Evolutionary conservation across 805 yeast species (phyloP).

Genomic region (Zygosaccharomyces bailii): DNA sequence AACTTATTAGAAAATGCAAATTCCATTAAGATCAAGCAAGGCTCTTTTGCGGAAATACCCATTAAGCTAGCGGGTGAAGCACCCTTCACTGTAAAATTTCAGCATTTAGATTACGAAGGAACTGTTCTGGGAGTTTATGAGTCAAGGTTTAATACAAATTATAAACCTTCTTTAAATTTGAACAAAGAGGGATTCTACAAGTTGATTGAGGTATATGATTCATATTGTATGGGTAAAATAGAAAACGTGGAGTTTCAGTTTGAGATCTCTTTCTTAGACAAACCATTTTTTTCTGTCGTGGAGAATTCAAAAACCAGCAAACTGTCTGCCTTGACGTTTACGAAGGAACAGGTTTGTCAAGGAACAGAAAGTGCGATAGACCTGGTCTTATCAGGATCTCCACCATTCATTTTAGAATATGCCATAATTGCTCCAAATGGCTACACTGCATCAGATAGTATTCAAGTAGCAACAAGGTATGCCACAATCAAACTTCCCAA

Average conservation of each 20-base stretch:
- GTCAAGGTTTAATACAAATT: slow-evolving; percentile 24
- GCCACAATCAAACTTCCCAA: slow-evolving; percentile 47
- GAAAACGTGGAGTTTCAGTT: slow-evolving; percentile 35
- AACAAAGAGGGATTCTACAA: slow-evolving; percentile 47
- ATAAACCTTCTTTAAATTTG: slow-evolving; percentile 38
- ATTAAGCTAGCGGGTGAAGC: slow-evolving; percentile 54
- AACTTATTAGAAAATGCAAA: slow-evolving; percentile 38
- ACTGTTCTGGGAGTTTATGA: slow-evolving; percentile 26
- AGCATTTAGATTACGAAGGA: slow-evolving; percentile 33
- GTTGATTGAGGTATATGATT: slow-evolving; percentile 46
- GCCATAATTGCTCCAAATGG: slow-evolving; percentile 60
- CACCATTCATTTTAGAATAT: slow-evolving; percentile 70
- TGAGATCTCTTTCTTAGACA: slow-evolving; percentile 43
- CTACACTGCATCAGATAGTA: slow-evolving; percentile 32
- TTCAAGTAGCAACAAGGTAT: slow-evolving; percentile 52
- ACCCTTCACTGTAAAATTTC: slow-evolving; percentile 44
- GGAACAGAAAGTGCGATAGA: slow-evolving; percentile 48
- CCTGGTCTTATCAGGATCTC: slow-evolving; percentile 50
- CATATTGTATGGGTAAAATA: slow-evolving; percentile 49
- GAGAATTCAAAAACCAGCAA: slow-evolving; percentile 32
- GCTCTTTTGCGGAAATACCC: slow-evolving; percentile 58
- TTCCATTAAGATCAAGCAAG: slow-evolving; percentile 52
- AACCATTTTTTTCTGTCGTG: slow-evolving; percentile 44
- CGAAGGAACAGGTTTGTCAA: slow-evolving; percentile 45
- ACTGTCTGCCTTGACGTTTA: slow-evolving; percentile 26